Percentiles rank a stretch among this genome's conserved stretches.
phyloP scores from a whole-genome alignment of 768 basidiomycete genomes.

The Fomitopsis serialis region DNA sequence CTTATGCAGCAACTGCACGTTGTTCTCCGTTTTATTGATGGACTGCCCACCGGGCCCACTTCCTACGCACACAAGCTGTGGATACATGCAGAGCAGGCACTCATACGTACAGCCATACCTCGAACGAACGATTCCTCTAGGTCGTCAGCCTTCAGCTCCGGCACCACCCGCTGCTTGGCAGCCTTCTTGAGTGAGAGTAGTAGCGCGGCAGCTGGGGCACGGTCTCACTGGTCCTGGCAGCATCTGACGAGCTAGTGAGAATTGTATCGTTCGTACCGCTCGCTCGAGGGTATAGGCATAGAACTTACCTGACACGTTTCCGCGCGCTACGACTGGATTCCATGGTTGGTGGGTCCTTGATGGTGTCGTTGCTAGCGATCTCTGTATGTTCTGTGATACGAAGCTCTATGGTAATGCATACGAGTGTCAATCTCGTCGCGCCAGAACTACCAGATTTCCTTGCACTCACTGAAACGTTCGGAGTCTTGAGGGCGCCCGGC shows the following conservation, averaged over 20 bases:
- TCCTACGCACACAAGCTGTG: constrained; percentile 40
- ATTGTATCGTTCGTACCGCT: neutral
- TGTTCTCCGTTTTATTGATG: constrained; percentile 91
- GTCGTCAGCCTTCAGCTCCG: constrained; percentile 72
- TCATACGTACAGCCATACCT: constrained; percentile 37
- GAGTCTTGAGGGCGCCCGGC: constrained; percentile 26
- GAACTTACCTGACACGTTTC: constrained; percentile 27
- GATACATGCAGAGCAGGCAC: neutral
- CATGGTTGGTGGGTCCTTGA: constrained; percentile 54
- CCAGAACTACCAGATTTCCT: neutral
- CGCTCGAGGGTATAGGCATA: constrained; percentile 2
- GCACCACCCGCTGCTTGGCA: constrained; percentile 55
- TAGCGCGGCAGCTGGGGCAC: constrained; percentile 28
- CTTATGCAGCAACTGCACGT: constrained; percentile 84
- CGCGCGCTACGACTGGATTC: constrained; percentile 42
- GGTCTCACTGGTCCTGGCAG: neutral
- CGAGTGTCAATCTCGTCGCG: neutral
- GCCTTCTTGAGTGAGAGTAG: constrained; percentile 72
- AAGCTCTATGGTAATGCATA: constrained; percentile 43
- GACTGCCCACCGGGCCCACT: constrained; percentile 96
- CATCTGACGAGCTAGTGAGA: constrained; percentile 3
- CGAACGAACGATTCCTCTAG: constrained; percentile 85
- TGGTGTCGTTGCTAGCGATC: constrained; percentile 76
- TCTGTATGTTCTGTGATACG: constrained; percentile 79
- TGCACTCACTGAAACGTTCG: constrained; percentile 54